Conservation (phyloP, 2,329 filamentous ascomycete species). For the Cadophora gregata region DNA sequence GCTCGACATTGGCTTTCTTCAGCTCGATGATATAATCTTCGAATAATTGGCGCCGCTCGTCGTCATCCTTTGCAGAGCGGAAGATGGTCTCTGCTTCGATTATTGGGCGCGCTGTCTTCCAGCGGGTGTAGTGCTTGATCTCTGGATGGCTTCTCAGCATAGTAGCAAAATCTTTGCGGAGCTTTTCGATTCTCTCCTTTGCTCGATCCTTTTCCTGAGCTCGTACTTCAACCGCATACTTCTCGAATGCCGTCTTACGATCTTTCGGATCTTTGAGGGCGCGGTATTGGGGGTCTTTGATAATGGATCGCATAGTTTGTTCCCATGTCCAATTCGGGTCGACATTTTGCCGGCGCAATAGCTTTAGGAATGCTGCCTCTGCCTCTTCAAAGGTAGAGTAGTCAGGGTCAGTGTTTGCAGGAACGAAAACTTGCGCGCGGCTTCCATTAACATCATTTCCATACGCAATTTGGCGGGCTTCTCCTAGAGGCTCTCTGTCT, state of each 20-base stretch:
- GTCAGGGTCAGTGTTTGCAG: conserved; percentile 74
- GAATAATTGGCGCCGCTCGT: conserved; percentile 87
- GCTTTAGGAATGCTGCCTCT: conserved; percentile 89
- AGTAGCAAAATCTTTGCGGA: conserved; percentile 90
- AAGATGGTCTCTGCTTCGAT: conserved; percentile 97
- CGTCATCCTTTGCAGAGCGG: conserved; percentile 85
- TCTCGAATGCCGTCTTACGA: conserved; percentile 89
- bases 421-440: conserved; percentile 63
- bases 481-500: conserved; percentile 52
- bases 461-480: conserved; percentile 64
- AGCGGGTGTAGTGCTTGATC: conserved; percentile 95
- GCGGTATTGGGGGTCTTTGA: conserved; percentile 91
- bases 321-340: conserved; percentile 94
- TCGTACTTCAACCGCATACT: conserved; percentile 89
- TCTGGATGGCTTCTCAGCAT: conserved; percentile 98
- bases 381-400: conserved; percentile 85
- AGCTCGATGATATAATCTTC: conserved; percentile 90
- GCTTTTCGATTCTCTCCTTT: conserved; percentile 89
- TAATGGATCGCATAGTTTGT: conserved; percentile 82
- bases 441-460: conserved; percentile 56
- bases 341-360: conserved; percentile 83
- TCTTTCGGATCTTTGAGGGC: conserved; percentile 93
- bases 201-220: conserved; percentile 93
- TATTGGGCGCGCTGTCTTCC: conserved; percentile 94
- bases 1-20: conserved; percentile 79